Conservation (phyloP, 1,284 basidiomycete genomes). For the Sporisorium scitamineum region DNA sequence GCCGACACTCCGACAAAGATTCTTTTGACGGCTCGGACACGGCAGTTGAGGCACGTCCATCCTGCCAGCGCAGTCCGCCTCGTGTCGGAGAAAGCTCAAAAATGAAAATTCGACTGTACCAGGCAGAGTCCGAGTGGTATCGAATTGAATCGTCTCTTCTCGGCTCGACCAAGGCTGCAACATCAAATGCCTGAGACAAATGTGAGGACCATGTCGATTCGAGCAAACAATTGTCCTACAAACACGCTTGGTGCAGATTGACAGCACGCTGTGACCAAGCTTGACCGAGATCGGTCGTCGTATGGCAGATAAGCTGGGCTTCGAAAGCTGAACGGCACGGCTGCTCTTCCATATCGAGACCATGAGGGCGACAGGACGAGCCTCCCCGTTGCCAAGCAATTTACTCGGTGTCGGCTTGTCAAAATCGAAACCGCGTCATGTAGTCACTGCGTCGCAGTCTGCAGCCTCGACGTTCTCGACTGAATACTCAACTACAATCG, state of each 20-base stretch:
- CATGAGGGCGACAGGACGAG: neutral
- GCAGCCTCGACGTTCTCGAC: neutral
- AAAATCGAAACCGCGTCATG: neutral
- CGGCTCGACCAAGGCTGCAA: neutral
- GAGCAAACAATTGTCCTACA: neutral
- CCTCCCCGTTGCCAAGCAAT: neutral
- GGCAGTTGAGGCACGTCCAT: neutral
- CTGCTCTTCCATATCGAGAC: no score
- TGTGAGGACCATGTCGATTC: constrained; percentile 1
- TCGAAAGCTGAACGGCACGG: no score
- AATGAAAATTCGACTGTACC: neutral
- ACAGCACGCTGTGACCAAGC: no score
- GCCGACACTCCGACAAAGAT: neutral
- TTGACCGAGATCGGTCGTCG: no score
- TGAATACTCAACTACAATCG: neutral
- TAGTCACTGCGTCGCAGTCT: neutral
- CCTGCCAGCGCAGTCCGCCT: neutral
- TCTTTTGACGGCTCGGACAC: constrained; percentile 3
- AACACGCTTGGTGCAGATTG: no score
- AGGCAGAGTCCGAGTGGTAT: no score
- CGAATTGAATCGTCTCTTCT: neutral
- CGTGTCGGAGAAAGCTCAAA: neutral
- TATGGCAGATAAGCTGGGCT: no score
- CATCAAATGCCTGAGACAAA: neutral
- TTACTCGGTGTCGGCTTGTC: constrained; percentile 1